Percentiles rank a stretch among this genome's conserved stretches.
phyloP scores from a whole-genome alignment of 768 basidiomycete species.

The Crassisporium funariophilum region DNA sequence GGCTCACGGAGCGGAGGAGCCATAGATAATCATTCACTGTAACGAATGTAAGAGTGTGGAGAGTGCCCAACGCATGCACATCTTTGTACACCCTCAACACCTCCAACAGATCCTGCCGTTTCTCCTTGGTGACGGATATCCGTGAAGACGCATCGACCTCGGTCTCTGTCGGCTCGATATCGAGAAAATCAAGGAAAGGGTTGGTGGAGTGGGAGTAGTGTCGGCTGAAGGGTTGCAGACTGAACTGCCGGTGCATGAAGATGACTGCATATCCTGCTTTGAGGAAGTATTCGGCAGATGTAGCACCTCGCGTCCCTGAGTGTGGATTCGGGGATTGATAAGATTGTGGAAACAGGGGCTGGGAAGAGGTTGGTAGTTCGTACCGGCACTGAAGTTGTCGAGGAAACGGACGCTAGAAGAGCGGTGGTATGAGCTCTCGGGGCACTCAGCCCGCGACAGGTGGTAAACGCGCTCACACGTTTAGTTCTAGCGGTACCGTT shows the following conservation, averaged over 20 bases:
- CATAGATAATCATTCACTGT: slow-evolving; percentile 97
- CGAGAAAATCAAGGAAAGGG: slow-evolving; percentile 94
- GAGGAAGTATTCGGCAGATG: slow-evolving; percentile 97
- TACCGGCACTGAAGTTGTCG: slow-evolving; percentile 98
- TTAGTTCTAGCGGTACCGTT: slow-evolving; percentile 96
- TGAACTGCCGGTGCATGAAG: slow-evolving; percentile 98
- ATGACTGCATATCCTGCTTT: slow-evolving; percentile 95
- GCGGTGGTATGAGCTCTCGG: slow-evolving; percentile 25
- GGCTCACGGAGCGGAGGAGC: slow-evolving; percentile 80
- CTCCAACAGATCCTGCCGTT: slow-evolving; percentile 65
- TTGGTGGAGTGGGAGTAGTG: slow-evolving; percentile 99
- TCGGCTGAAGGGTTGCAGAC: slow-evolving; percentile 93
- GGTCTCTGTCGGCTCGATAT: slow-evolving; percentile 48
- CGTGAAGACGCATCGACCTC: slow-evolving; percentile 35
- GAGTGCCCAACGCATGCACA: slow-evolving; percentile 70
- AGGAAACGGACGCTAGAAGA: slow-evolving; percentile 88
- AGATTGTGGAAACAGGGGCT: slow-evolving; percentile 4
- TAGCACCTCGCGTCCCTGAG: slow-evolving; percentile 93
- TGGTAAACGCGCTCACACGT: slow-evolving; percentile 75
- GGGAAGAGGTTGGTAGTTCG: slow-evolving; percentile 22
- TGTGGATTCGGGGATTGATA: slow-evolving; percentile 2
- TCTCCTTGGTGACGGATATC: slow-evolving; percentile 68
- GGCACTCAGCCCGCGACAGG: slow-evolving; percentile 14
- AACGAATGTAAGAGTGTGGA: slow-evolving; percentile 88
- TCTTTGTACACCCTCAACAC: slow-evolving; percentile 81